Evolutionary conservation across 1,284 basidiomycete genomes (phyloP).

Genomic region (Ceratobasidium sp.): DNA sequence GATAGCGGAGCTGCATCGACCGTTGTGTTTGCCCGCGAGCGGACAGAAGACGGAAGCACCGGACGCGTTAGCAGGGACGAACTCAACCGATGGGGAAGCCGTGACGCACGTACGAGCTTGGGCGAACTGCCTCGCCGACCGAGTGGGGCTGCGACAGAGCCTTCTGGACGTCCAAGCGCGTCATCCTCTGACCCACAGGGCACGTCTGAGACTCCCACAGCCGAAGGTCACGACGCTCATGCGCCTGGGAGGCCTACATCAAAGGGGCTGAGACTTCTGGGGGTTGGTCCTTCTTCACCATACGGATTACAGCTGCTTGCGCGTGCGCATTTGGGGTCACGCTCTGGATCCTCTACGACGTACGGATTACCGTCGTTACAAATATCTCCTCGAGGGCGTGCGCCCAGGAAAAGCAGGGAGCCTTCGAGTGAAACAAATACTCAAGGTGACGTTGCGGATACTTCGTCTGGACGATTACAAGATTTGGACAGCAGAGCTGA

Average conservation of each 20-base stretch:
- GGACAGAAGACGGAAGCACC: constrained; percentile 1
- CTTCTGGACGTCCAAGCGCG: background rate
- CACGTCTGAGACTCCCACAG: background rate
- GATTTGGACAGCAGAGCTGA: constrained; percentile 12
- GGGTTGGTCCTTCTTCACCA: constrained; percentile 12
- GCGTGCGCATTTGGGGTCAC: constrained; percentile 26
- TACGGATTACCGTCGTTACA: constrained; percentile 34
- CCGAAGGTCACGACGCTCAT: background rate
- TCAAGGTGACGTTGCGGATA: constrained; percentile 8
- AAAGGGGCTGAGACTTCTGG: constrained; percentile 17
- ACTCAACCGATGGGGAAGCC: background rate
- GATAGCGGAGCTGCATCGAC: constrained; percentile 4
- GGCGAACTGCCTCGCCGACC: background rate
- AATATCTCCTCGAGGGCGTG: constrained; percentile 32
- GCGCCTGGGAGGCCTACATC: background rate
- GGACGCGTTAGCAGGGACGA: constrained; percentile 8
- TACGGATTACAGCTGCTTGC: constrained; percentile 1
- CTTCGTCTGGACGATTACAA: constrained; percentile 4
- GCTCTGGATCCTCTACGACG: constrained; percentile 1
- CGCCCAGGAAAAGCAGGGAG: background rate
- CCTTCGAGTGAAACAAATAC: constrained; percentile 12
- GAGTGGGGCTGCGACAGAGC: background rate
- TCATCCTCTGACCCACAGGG: background rate
- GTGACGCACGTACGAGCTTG: constrained; percentile 7
- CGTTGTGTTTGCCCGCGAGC: constrained; percentile 25